These are phyloP conservation scores for Hymenoscyphus occultus DNA, from an alignment of 2,329 filamentous ascomycete species.

Conservation along the genomic window DNA sequence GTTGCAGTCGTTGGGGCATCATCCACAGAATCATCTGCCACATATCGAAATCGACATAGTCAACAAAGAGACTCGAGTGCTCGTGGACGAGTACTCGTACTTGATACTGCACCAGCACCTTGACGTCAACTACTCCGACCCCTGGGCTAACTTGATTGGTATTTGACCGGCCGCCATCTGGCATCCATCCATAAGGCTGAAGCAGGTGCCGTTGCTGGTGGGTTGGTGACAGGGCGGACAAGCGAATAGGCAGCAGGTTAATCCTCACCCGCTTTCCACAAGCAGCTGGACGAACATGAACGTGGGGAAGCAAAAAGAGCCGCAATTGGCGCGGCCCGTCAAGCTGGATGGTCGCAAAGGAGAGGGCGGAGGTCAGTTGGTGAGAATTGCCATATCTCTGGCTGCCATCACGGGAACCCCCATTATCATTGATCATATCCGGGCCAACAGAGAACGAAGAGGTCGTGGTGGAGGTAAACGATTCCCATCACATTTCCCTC, in stretches of 20 bases:
- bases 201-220: not conserved
- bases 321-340: slow-evolving; percentile 33
- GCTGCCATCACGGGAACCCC: slow-evolving; percentile 54
- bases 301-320: not conserved
- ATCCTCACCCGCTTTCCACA: not conserved
- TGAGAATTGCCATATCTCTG: slow-evolving; percentile 54
- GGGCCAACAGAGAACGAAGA: slow-evolving; percentile 49
- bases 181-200: slow-evolving; percentile 10
- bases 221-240: slow-evolving; percentile 14
- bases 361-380: slow-evolving; percentile 61
- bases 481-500: not conserved
- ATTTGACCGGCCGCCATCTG: not conserved
- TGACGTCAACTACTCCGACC: not conserved
- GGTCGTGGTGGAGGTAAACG: slow-evolving; percentile 27
- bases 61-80: not conserved
- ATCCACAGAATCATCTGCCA: not conserved
- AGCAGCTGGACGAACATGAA: not conserved
- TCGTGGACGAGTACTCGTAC: no score
- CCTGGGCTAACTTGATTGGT: not conserved
- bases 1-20: not conserved
- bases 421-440: slow-evolving; percentile 52
- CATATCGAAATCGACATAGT: not conserved
- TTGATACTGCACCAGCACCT: not conserved
- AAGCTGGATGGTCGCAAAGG: slow-evolving; percentile 55
- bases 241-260: slow-evolving; percentile 13